Evolutionary conservation across 352 stramenopile species (phyloP).

Genomic region (Phytopythium litorale): DNA sequence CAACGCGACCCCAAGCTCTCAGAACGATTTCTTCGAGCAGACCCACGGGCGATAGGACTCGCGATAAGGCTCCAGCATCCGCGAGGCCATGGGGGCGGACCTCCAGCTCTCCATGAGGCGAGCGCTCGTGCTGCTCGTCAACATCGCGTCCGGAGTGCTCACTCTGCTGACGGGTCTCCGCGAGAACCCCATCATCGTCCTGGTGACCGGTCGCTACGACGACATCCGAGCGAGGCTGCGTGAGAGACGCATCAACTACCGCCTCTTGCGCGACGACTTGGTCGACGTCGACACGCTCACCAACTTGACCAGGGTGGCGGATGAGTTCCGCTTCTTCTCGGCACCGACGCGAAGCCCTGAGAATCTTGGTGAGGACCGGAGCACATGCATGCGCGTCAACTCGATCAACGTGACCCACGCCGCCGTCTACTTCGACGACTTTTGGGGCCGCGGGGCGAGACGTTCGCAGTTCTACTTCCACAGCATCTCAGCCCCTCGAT

Average conservation of each 20-base stretch:
- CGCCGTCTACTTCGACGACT: conserved; percentile 36
- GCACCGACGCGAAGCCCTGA: conserved; percentile 21
- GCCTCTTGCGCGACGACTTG: conserved; percentile 32
- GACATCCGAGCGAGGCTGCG: conserved; percentile 31
- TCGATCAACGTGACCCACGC: conserved; percentile 32
- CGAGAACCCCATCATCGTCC: conserved; percentile 49
- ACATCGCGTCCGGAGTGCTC: conserved; percentile 40
- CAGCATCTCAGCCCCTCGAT: conserved; percentile 40
- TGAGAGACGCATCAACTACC: conserved; percentile 38
- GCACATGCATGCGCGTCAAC: conserved; percentile 39
- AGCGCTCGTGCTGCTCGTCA: conserved; percentile 22
- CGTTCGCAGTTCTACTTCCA: conserved; percentile 35
- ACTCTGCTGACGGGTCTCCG: conserved; percentile 48
- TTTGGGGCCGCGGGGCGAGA: conserved; percentile 34
- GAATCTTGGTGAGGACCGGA: conserved; percentile 36
- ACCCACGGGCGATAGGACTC: neutral
- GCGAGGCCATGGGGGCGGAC: conserved; percentile 12
- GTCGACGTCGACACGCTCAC: conserved; percentile 23
- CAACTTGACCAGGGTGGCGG: conserved; percentile 7
- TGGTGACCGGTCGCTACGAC: conserved; percentile 39
- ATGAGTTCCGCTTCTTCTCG: conserved; percentile 23
- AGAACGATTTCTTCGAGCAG: neutral
- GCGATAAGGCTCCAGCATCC: neutral
- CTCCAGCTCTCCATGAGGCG: conserved; percentile 16
- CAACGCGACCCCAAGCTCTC: too few relatives aligned